Evolutionary conservation across 108 stramenopile genomes (phyloP).

Genomic region (Pseudonitzschia pungens): DNA sequence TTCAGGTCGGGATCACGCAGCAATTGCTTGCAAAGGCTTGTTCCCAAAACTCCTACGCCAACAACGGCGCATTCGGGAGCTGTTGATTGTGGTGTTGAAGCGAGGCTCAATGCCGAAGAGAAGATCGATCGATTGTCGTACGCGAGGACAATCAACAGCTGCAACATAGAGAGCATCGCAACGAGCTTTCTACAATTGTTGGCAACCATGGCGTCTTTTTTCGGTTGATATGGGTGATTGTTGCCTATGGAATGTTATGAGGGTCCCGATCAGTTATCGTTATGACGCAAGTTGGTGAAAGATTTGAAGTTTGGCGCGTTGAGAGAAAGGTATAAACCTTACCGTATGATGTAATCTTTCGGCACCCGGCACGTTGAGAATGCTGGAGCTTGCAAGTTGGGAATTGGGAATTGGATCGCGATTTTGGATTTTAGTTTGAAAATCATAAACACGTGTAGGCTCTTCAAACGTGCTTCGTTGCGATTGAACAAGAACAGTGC

Average conservation of each 20-base stretch:
- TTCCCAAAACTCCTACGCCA: slow-evolving; percentile 85
- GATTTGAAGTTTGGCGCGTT: too few species aligned
- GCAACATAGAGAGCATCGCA: neutral
- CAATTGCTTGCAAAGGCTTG: slow-evolving; percentile 76
- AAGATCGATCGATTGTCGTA: slow-evolving; percentile 12
- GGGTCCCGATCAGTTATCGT: too few species aligned
- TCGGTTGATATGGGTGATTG: neutral
- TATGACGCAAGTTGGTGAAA: too few species aligned
- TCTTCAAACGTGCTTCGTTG: neutral
- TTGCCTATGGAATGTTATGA: neutral
- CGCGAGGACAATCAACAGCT: neutral
- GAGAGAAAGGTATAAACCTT: too few species aligned
- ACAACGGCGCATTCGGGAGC: slow-evolving; percentile 58
- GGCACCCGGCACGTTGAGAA: too few species aligned
- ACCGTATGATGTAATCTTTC: too few species aligned
- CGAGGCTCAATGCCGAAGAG: slow-evolving; percentile 2
- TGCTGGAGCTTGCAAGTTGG: too few species aligned
- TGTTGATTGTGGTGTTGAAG: neutral
- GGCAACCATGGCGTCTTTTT: neutral
- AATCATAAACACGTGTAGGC: neutral
- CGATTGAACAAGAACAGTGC: too few species aligned
- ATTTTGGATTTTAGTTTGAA: neutral
- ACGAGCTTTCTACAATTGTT: neutral
- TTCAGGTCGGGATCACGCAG: slow-evolving; percentile 49
- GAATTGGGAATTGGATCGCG: too few species aligned